These are phyloP conservation scores for Areca catechu DNA, from an alignment of 176 grass and related monocot species.

Conservation along the genomic window DNA sequence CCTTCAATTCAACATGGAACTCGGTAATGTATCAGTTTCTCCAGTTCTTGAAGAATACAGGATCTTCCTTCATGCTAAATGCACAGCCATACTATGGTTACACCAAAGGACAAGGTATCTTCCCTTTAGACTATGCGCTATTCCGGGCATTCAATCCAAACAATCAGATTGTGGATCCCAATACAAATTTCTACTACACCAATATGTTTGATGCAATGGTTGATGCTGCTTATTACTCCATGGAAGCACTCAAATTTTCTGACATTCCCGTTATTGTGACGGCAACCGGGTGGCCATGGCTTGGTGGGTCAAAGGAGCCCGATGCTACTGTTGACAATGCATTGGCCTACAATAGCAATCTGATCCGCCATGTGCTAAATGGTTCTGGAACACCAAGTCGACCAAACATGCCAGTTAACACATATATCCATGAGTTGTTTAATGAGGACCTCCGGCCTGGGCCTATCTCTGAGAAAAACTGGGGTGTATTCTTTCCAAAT, in stretches of 20 bases:
- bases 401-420: conserved; percentile 57
- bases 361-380: conserved; percentile 78
- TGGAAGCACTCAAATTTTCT: conserved; percentile 86
- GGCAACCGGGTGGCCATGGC: conserved; percentile 86
- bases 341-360: conserved; percentile 86
- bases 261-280: conserved; percentile 77
- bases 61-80: conserved; percentile 89
- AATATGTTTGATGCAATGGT: conserved; percentile 98
- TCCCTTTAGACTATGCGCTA: conserved; percentile 83
- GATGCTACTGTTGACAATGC: conserved; percentile 94
- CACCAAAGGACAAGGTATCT: conserved; percentile 69
- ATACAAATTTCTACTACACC: conserved; percentile 74
- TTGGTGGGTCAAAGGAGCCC: conserved; percentile 59
- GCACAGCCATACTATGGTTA: conserved; percentile 91
- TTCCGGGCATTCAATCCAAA: conserved; percentile 65
- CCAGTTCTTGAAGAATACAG: conserved; percentile 68
- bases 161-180: conserved; percentile 78
- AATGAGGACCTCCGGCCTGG: conserved; percentile 71
- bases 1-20: conserved; percentile 91
- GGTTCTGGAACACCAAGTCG: conserved; percentile 78
- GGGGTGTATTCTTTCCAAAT: conserved; percentile 80
- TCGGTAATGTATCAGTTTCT: conserved; percentile 65
- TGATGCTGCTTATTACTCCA: conserved; percentile 81
- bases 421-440: conserved; percentile 85
- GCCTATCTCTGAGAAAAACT: conserved; percentile 64